Conservation (phyloP, 345 rosid species). For the Geranium rotundifolium region DNA sequence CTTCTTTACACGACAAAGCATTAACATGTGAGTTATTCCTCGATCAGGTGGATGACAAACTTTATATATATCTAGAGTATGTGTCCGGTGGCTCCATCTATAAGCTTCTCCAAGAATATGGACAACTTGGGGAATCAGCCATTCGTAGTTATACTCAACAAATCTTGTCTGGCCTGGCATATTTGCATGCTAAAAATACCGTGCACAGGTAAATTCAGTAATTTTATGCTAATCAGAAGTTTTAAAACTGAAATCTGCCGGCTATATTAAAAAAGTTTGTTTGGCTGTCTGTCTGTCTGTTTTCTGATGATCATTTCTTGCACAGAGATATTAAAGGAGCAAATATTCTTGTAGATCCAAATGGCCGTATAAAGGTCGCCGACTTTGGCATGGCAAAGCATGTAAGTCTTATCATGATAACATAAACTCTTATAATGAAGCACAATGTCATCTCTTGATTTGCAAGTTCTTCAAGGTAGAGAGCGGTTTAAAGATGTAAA, state of each 20-base stretch:
- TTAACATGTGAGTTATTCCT: constrained; percentile 3
- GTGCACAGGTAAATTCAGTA: constrained; percentile 49
- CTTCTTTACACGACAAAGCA: constrained; percentile 1
- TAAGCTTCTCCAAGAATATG: constrained; percentile 72
- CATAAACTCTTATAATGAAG: too few relatives aligned
- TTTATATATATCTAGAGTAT: constrained; percentile 68
- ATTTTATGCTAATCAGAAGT: not conserved
- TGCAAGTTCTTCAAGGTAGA: not conserved
- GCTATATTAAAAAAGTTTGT: not conserved
- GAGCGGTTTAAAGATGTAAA: not conserved
- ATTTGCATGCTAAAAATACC: constrained; percentile 51
- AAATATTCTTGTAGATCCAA: constrained; percentile 65
- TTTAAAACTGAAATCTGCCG: not conserved
- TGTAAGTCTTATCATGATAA: constrained; percentile 26
- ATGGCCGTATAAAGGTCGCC: constrained; percentile 65
- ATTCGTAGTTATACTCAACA: constrained; percentile 71
- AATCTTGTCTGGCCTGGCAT: constrained; percentile 66
- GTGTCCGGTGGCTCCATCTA: constrained; percentile 77
- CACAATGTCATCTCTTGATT: too few relatives aligned
- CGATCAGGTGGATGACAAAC: constrained; percentile 47
- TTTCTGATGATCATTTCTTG: constrained; percentile 7
- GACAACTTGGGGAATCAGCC: constrained; percentile 50
- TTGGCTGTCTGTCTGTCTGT: not conserved
- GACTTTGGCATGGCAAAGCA: constrained; percentile 92
- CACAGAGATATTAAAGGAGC: constrained; percentile 78